These are phyloP conservation scores for Diaporthe ilicicola DNA, from an alignment of 2,329 filamentous ascomycete genomes.

Conservation along the genomic window DNA sequence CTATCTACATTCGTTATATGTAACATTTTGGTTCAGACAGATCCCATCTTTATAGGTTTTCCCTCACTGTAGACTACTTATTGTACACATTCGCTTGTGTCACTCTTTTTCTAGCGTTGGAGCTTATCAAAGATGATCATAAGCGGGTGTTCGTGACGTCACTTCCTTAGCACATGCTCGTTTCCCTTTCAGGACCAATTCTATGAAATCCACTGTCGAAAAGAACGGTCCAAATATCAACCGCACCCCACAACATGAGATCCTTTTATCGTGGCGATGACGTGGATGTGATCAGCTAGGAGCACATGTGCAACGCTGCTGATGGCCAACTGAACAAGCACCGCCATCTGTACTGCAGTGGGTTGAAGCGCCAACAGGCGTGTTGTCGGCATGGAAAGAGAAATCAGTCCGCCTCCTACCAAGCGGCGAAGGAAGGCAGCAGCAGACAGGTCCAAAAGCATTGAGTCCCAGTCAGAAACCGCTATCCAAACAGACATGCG, in stretches of 20 bases:
- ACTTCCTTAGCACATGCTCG: neutral
- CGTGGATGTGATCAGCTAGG: neutral
- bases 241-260: too few relatives aligned
- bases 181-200: neutral
- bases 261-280: neutral
- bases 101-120: too few relatives aligned
- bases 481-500: neutral
- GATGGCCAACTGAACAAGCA: neutral
- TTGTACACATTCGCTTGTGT: too few relatives aligned
- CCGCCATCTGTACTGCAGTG: neutral
- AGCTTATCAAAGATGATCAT: neutral
- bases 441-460: neutral
- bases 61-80: too few relatives aligned
- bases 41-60: too few relatives aligned
- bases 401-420: conserved; percentile 27
- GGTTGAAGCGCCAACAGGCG: neutral
- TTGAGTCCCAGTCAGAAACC: neutral
- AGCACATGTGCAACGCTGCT: neutral
- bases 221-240: too few relatives aligned
- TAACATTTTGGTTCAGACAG: too few relatives aligned
- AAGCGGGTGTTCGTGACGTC: neutral
- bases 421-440: conserved; percentile 11
- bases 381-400: neutral
- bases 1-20: too few relatives aligned
- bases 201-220: too few relatives aligned